These are phyloP conservation scores for Lactarius sp. DNA, from an alignment of 768 basidiomycete genomes.

Conservation along the genomic window DNA sequence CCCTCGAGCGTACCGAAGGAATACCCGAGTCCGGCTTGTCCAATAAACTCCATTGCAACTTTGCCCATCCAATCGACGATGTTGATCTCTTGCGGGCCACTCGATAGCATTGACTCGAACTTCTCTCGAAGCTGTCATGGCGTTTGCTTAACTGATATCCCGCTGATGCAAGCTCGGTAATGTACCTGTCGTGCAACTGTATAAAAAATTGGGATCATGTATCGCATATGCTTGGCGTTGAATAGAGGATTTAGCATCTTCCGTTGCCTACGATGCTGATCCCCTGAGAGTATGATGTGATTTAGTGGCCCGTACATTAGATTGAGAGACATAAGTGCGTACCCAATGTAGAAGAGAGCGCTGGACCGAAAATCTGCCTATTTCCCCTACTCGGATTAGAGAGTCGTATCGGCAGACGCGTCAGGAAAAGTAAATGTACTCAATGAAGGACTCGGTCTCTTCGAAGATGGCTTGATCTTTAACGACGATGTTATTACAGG, in stretches of 20 bases:
- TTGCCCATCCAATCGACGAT: conserved; percentile 24
- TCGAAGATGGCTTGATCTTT: conserved; percentile 3
- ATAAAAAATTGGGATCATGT: conserved; percentile 25
- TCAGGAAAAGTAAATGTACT: neutral
- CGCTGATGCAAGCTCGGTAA: neutral
- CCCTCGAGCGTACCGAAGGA: conserved; percentile 15
- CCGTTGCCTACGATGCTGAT: conserved; percentile 8
- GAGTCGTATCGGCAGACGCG: too few species aligned
- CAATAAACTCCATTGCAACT: conserved; percentile 26
- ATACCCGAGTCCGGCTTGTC: conserved; percentile 28
- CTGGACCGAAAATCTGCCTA: neutral
- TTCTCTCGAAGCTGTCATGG: too few species aligned
- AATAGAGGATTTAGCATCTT: conserved; percentile 24
- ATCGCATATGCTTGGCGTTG: conserved; percentile 25
- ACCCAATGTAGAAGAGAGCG: conserved; percentile 3
- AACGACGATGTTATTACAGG: conserved; percentile 2
- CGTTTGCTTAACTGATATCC: too few species aligned
- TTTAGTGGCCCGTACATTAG: neutral
- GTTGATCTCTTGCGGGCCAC: conserved; percentile 16
- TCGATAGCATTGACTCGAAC: too few species aligned
- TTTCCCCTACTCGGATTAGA: neutral
- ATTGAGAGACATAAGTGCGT: neutral
- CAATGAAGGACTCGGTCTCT: neutral
- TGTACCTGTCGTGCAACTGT: conserved; percentile 19
- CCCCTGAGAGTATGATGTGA: neutral